Base-by-base conservation (phyloP, 306 rosid species). In the Ochetophila trinervis region DNA sequence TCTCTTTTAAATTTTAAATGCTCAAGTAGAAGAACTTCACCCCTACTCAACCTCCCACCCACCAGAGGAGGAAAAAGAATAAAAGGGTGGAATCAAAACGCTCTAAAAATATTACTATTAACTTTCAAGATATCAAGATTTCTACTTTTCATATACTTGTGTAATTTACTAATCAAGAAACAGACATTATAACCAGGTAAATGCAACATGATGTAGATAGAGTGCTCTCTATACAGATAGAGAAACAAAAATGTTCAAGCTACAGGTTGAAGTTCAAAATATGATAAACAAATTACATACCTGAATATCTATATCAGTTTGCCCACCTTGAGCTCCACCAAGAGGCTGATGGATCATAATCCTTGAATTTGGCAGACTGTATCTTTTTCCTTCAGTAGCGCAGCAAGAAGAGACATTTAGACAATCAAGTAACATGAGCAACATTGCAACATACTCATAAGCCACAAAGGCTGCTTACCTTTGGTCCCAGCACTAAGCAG, bases 331-430 rank as follows among this genome's bases (percentile, higher is more conserved):
- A 66, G 93, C 93, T 70, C 99, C 99, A 87, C 99, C 99, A 54
- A 90, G 99, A 17, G 99, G 99, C 80, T 93, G 97, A 87, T 93
- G 99, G 79, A 93, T 93, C 99, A 93, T 93, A 78, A 93, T 93
- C 88, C 97, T 86, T 30, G 98, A 89, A 77, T 92, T 92, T 61
- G 98, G 95, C 74, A 92, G 83, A 77, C 96, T 89, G 86, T 79
- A 92, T 70, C 98, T 79, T 79, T 92, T 92, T 36, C 96, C 98
- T 89, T 75, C 61, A 72, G 27, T 72, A 62, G 62, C 32, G 27
- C 68, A 42, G 60, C 21, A 77, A 65, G 15, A 7, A 50, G 13
- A n/a, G 19, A 21, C 42, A 34, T 37, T 75, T 59, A 54, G 64
- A 16, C 60, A 62, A 24, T 55, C 44, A 9, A 32, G 17, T 27